Percentiles rank a stretch among this genome's conserved stretches.
Evolutionary conservation across 495 filamentous ascomycete genomes (phyloP).

Genomic region (Bombardia bombarda): DNA sequence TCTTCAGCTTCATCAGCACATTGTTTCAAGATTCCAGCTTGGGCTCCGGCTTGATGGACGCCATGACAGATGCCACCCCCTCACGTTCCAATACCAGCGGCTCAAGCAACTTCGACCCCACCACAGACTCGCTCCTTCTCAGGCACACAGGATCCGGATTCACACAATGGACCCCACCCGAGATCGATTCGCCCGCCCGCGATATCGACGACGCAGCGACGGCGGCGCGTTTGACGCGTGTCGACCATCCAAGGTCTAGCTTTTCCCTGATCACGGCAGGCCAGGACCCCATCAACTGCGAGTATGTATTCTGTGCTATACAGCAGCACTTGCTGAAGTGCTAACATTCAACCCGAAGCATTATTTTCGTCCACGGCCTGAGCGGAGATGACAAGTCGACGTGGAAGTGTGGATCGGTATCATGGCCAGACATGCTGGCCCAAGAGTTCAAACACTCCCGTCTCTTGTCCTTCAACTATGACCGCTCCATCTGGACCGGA

Average conservation of each 20-base stretch:
- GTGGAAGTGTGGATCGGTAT: neutral
- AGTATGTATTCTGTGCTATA: neutral
- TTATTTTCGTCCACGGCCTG: slow-evolving; percentile 9
- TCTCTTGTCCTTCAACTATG: slow-evolving; percentile 3
- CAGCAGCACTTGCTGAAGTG: neutral
- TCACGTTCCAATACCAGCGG: neutral
- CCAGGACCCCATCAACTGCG: slow-evolving; percentile 2
- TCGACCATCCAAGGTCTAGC: neutral
- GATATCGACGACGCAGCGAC: neutral
- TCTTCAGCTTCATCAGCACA: no score
- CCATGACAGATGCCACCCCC: no score
- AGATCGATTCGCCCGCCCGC: neutral
- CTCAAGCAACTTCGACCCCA: slow-evolving; percentile 1
- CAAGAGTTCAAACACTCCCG: neutral
- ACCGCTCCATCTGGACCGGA: slow-evolving; percentile 5
- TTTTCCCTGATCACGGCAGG: neutral
- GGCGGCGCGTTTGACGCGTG: neutral
- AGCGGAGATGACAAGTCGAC: slow-evolving; percentile 3
- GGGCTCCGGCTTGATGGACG: no score
- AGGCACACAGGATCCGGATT: slow-evolving; percentile 1
- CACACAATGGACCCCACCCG: neutral
- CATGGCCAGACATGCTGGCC: slow-evolving; percentile 1
- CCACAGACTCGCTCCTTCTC: neutral
- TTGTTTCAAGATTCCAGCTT: no score
- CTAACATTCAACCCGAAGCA: neutral